Evolutionary conservation across 2,329 filamentous ascomycete genomes (phyloP), one percentile per base, ranked within the genome.

Genomic region (Alternaria postmessia): DNA sequence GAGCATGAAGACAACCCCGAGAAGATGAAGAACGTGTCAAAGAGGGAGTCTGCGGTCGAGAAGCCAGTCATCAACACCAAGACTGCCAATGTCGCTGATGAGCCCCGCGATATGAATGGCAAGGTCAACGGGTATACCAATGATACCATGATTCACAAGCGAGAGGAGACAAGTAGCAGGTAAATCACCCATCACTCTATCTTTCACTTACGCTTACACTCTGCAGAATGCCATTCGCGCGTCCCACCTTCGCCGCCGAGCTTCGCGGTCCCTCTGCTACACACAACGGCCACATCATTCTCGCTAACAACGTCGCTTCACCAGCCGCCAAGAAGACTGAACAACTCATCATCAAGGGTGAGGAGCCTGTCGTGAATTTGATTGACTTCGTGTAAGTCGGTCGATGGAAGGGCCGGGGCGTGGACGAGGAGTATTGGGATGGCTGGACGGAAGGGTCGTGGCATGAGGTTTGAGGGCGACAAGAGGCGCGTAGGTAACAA

Each of bases 221-320:
- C 9, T 1, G 11, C 43, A 59, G 51, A 5, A 20, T 51, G 12
- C 47, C 57, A 16, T 51, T 52, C 11, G 34, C 56, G 3, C 59
- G 57, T 4, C 54, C 52, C 0, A 61, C 54, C 4, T 44, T 68
- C 12, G 65, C 64, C 3, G 41, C 59, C 11, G 54, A 66, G 28
- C 61, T 68, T 16, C 59, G 65, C 6, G 59, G 59, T 2, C 5
- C 43, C 0, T 20, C 32, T 0, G 51, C 41, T 0, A 59, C 55
- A 36, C 57, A 63, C 34, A 63, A 68, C 38, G 65, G 65, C n/a
- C 39, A 61, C 3, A n/a, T 58, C 1, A 34, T 68, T 0, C 61
- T 68, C 3, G 65, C 65, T 2, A 68, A 68, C 24, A 24, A 26
- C 14, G 26, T 38, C 14, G 36, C 49, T 7, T 18, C 34, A 5